These are phyloP conservation scores for Rhododendron griersonianum DNA, from an alignment of 148 eudicot genomes.

Conservation along the genomic window DNA sequence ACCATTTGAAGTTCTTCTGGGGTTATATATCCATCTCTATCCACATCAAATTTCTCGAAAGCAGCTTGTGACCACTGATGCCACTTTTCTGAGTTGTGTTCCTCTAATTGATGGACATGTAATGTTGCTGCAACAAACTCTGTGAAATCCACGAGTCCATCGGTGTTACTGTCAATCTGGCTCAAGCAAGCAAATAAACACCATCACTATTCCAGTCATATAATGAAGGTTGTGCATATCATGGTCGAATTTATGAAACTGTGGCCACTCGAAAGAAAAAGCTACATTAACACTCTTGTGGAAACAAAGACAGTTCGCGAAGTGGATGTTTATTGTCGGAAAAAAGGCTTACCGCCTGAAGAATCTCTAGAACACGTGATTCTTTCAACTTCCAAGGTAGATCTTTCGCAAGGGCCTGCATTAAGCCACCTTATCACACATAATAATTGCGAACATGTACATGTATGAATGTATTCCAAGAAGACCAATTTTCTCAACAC, in stretches of 20 bases:
- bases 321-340: constrained; percentile 8
- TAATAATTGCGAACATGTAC: background rate
- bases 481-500: background rate
- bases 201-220: background rate
- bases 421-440: background rate
- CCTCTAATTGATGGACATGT: constrained; percentile 87
- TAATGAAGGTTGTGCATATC: background rate
- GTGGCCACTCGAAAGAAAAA: background rate
- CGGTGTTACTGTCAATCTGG: constrained; percentile 95
- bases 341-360: constrained; percentile 70
- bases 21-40: constrained; percentile 85
- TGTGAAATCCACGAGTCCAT: constrained; percentile 82
- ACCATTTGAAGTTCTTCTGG: constrained; percentile 90
- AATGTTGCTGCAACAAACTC: constrained; percentile 95
- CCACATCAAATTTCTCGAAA: constrained; percentile 89
- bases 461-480: background rate
- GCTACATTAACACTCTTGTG: background rate
- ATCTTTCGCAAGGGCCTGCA: constrained; percentile 93
- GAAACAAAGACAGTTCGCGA: background rate
- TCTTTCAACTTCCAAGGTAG: constrained; percentile 94
- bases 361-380: constrained; percentile 76
- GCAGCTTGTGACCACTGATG: constrained; percentile 77
- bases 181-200: constrained; percentile 14
- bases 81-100: constrained; percentile 83
- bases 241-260: background rate